Base-by-base conservation (phyloP, 1,139 yeast genomes). In the Suhomyces guaymorum region DNA sequence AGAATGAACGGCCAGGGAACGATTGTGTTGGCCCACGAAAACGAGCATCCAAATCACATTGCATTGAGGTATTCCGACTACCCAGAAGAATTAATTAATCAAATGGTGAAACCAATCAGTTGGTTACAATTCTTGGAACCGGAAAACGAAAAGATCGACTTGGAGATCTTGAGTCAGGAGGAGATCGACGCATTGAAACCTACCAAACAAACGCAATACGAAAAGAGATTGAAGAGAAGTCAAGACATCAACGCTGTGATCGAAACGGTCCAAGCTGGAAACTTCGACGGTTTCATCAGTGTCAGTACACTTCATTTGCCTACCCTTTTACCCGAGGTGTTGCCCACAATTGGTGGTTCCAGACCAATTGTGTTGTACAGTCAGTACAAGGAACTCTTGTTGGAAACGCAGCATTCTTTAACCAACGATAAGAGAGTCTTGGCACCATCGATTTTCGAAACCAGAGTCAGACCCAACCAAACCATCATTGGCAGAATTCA, bases 401-500 rank as follows among this genome's bases (percentile, higher is more conserved):
- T 88, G 38, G 88, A 83, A 37, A 65, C 85, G 9, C 85, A 87
- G 36, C 89, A 88, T 52, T 67, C 68, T 10, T 66, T 89, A 32
- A 71, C 78, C 42, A 66, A 66, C 28, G 95, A 88, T 48, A 70
- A 77, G 44, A 70, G 90, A 34, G 75, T 87, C 8, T 68, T 92
- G 48, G 94, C 95, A 1, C 96, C 97, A 4, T 77, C 89, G 3
- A 79, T 94, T 18, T 70, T 77, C 42, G 97, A 90, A 57, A 78
- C 95, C 0, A 71, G 88, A 41, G 95, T 86, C 7, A 77, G 97
- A 44, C 83, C 82, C 32, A 88, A 84, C 55, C 99, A 92, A 61
- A 89, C 97, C 4, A 78, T 92, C 18, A 89, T 95, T 9, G 98
- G 98, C 6, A 80, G 95, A 55, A 70, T 92, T 57, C 98, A 94